Conservation (phyloP, 169 alveolate genomes). For the Plasmodium gaboni region DNA sequence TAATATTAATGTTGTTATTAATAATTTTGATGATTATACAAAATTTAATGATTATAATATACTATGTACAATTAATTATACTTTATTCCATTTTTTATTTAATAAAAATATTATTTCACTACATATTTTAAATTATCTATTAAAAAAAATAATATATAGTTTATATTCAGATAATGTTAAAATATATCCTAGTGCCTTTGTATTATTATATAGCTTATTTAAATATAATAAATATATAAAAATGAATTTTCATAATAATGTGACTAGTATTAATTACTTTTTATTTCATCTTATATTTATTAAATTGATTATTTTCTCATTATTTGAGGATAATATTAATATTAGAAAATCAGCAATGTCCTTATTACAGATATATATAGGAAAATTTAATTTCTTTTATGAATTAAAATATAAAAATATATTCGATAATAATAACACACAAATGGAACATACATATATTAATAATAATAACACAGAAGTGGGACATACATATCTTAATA, state of each 20-base stretch:
- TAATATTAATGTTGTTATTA: constrained; percentile 7
- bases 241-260: constrained; percentile 12
- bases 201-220: constrained; percentile 54
- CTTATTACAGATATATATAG: constrained; percentile 38
- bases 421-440: background rate
- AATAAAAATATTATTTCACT: constrained; percentile 13
- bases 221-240: constrained; percentile 45
- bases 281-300: constrained; percentile 49
- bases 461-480: background rate
- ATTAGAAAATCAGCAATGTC: constrained; percentile 72
- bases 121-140: constrained; percentile 22
- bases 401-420: background rate
- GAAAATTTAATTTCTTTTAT: constrained; percentile 61
- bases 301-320: constrained; percentile 42
- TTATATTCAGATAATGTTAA: constrained; percentile 34
- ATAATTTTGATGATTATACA: constrained; percentile 24
- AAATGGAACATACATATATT: background rate
- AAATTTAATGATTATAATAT: constrained; percentile 54
- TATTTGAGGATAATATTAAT: constrained; percentile 59
- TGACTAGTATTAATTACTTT: constrained; percentile 11
- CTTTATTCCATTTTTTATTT: constrained; percentile 65
- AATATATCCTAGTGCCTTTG: constrained; percentile 52
- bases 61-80: constrained; percentile 40
- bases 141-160: constrained; percentile 23
- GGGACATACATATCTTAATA: background rate